Percentiles rank a stretch among this genome's conserved stretches.
phyloP scores from a whole-genome alignment of 2,329 filamentous ascomycete species.

The Fusarium nelsonii region DNA sequence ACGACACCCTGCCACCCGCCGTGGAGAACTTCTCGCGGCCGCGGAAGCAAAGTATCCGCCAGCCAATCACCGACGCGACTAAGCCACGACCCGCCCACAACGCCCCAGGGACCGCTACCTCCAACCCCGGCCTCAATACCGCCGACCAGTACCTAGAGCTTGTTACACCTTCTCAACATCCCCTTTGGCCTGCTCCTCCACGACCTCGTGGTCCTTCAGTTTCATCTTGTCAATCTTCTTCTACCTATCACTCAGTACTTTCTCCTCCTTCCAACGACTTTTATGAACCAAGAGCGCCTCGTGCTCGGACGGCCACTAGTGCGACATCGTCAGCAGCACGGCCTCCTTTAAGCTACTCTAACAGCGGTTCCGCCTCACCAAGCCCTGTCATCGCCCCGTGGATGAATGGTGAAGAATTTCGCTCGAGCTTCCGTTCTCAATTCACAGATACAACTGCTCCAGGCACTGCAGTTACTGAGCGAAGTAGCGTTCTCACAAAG shows the following conservation, averaged over 20 bases:
- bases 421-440: slow-evolving; percentile 69
- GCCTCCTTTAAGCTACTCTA: slow-evolving; percentile 49
- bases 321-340: slow-evolving; percentile 45
- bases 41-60: slow-evolving; percentile 65
- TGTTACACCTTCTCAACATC: slow-evolving; percentile 48
- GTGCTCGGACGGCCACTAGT: slow-evolving; percentile 48
- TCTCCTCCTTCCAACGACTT: slow-evolving; percentile 60
- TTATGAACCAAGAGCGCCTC: slow-evolving; percentile 51
- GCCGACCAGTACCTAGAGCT: slow-evolving; percentile 51
- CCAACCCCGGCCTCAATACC: slow-evolving; percentile 45
- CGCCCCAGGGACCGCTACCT: slow-evolving; percentile 31
- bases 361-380: slow-evolving; percentile 54
- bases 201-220: slow-evolving; percentile 61
- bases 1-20: slow-evolving; percentile 55
- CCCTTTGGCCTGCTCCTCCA: slow-evolving; percentile 56
- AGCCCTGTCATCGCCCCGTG: slow-evolving; percentile 59
- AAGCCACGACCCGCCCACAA: slow-evolving; percentile 47
- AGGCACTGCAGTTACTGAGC: slow-evolving; percentile 78
- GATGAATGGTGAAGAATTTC: slow-evolving; percentile 64
- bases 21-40: slow-evolving; percentile 72
- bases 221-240: slow-evolving; percentile 61
- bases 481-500: slow-evolving; percentile 85
- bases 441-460: slow-evolving; percentile 66
- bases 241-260: slow-evolving; percentile 55
- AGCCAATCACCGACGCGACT: slow-evolving; percentile 54